A percentile compares a stretch with the other conserved stretches of the same genome.
Evolutionary conservation across 345 rosid genomes (phyloP).

Genomic region (Euphorbia pulcherrima): DNA sequence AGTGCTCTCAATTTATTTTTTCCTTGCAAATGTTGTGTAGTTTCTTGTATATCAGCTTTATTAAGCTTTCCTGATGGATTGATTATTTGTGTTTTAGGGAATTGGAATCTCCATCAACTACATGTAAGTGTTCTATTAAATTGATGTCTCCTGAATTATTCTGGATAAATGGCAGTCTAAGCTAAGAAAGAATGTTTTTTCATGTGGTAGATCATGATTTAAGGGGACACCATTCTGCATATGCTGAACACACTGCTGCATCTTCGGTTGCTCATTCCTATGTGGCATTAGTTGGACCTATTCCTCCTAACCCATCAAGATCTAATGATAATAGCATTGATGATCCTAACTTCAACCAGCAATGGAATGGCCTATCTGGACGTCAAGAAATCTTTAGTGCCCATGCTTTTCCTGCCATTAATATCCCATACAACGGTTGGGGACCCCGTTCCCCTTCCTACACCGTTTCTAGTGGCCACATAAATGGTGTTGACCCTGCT

Average conservation of each 20-base stretch:
- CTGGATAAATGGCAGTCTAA: slow-evolving; percentile 13
- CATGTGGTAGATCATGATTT: slow-evolving; percentile 49
- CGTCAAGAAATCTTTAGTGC: slow-evolving; percentile 40
- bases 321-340: slow-evolving; percentile 36
- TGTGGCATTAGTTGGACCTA: slow-evolving; percentile 49
- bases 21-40: neutral
- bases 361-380: slow-evolving; percentile 48
- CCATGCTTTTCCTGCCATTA: slow-evolving; percentile 48
- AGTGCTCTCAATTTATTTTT: neutral
- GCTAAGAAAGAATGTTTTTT: slow-evolving; percentile 11
- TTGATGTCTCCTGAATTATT: slow-evolving; percentile 10
- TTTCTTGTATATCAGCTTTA: slow-evolving; percentile 4
- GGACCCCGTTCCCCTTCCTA: slow-evolving; percentile 41
- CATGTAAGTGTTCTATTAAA: slow-evolving; percentile 43
- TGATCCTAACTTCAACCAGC: slow-evolving; percentile 39
- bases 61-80: slow-evolving; percentile 19
- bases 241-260: slow-evolving; percentile 37
- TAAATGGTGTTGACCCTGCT: slow-evolving; percentile 37
- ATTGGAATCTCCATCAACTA: slow-evolving; percentile 51
- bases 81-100: slow-evolving; percentile 46
- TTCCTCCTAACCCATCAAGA: slow-evolving; percentile 41
- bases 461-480: slow-evolving; percentile 36
- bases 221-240: slow-evolving; percentile 42
- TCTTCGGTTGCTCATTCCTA: slow-evolving; percentile 52
- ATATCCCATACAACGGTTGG: slow-evolving; percentile 45